These are phyloP conservation scores for Anisodus tanguticus DNA, from an alignment of 257 asterid species.

Conservation along the genomic window DNA sequence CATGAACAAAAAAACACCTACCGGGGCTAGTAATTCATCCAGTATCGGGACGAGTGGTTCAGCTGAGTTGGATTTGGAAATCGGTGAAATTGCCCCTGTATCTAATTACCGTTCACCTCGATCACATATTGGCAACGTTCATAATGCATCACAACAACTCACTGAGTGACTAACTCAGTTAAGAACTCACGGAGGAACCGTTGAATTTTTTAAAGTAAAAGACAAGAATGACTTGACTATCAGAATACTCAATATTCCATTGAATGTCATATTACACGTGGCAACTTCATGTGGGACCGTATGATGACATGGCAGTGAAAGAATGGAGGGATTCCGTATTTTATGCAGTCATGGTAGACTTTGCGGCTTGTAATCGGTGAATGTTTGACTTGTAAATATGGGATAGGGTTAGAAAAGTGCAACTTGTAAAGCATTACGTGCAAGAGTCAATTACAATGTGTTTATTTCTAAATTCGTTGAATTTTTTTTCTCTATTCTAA, in stretches of 20 bases:
- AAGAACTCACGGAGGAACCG: constrained; percentile 9
- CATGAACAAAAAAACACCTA: constrained; percentile 62
- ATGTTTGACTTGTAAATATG: constrained; percentile 17
- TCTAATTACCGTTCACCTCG: background rate
- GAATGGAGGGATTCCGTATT: background rate
- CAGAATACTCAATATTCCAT: background rate
- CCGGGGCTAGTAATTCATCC: constrained; percentile 41
- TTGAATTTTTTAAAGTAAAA: background rate
- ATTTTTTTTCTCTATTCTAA: background rate
- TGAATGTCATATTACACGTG: background rate
- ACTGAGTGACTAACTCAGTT: constrained; percentile 19
- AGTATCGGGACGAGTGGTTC: constrained; percentile 44
- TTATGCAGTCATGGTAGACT: constrained; percentile 7
- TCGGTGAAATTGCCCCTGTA: background rate
- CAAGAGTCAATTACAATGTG: background rate
- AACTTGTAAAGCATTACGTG: constrained; percentile 14
- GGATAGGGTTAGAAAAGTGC: background rate
- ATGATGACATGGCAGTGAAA: background rate
- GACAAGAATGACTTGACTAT: background rate
- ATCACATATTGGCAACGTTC: background rate
- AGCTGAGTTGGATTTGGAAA: constrained; percentile 50
- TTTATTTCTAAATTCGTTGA: background rate
- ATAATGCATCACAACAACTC: background rate
- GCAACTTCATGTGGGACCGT: background rate
- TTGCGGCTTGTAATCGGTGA: background rate